Evolutionary conservation across 768 basidiomycete species (phyloP).

Genomic region (Amanita inopinata): DNA sequence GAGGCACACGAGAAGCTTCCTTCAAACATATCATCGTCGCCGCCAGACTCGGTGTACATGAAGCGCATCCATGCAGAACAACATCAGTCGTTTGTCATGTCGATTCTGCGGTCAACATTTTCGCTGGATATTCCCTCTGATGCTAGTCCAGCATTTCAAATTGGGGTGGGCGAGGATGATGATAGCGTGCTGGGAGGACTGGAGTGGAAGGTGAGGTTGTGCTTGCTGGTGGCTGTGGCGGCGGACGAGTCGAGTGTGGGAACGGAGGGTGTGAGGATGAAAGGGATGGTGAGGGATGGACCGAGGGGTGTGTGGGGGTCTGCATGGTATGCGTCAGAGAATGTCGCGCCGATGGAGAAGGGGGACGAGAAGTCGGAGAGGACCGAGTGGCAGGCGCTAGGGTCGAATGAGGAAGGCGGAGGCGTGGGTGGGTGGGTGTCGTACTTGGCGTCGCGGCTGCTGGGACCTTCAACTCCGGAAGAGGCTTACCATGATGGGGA

Average conservation of each 20-base stretch:
- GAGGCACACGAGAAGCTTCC: slow-evolving; percentile 86
- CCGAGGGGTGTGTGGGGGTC: slow-evolving; percentile 63
- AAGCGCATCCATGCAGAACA: slow-evolving; percentile 81
- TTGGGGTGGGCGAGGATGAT: slow-evolving; percentile 36
- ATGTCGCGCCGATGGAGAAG: slow-evolving; percentile 56
- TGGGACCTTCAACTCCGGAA: slow-evolving; percentile 20
- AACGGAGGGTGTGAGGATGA: slow-evolving; percentile 42
- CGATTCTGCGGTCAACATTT: slow-evolving; percentile 74
- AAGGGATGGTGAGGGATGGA: slow-evolving; percentile 47
- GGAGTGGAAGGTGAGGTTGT: slow-evolving; percentile 83
- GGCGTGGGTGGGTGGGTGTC: slow-evolving; percentile 22
- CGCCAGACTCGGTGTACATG: slow-evolving; percentile 40
- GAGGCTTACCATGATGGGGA: slow-evolving; percentile 54
- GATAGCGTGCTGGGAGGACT: slow-evolving; percentile 50
- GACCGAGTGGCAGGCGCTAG: slow-evolving; percentile 22
- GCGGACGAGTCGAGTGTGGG: slow-evolving; percentile 33
- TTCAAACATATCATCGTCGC: slow-evolving; percentile 37
- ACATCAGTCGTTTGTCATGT: slow-evolving; percentile 64
- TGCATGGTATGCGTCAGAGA: slow-evolving; percentile 47
- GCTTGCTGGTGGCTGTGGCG: slow-evolving; percentile 74
- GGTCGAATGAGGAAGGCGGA: background rate
- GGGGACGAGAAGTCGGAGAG: slow-evolving; percentile 20
- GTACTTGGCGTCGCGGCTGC: slow-evolving; percentile 27
- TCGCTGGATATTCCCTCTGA: slow-evolving; percentile 89
- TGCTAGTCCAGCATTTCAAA: slow-evolving; percentile 77